Conservation (phyloP, 129 eudicot species). For the Calendula officinalis region DNA sequence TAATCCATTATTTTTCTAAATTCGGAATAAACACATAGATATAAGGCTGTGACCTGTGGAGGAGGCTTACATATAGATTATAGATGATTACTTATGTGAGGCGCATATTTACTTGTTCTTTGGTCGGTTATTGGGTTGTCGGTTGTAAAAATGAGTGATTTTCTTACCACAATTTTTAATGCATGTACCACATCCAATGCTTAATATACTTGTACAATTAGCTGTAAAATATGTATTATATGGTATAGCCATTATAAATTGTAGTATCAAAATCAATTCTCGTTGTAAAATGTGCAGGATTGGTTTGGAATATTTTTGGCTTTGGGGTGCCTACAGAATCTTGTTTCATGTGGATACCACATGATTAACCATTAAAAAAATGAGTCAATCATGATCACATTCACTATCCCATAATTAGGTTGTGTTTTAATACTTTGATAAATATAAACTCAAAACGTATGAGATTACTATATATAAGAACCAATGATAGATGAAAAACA, state of each 20-base stretch:
- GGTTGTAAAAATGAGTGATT: no score
- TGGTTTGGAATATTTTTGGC: constrained; percentile 22
- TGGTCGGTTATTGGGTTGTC: constrained; percentile 23
- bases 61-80: no score
- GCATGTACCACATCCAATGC: no score
- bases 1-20: no score
- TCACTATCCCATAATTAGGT: neutral
- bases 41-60: no score
- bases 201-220: no score
- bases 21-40: no score
- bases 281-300: constrained; percentile 13
- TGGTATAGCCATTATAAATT: no score
- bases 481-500: neutral
- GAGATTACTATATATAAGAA: neutral
- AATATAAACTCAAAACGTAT: neutral
- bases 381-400: constrained; percentile 18
- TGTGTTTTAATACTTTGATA: neutral
- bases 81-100: neutral
- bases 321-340: constrained; percentile 21
- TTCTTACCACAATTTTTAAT: no score
- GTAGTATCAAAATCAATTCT: no score
- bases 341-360: constrained; percentile 13
- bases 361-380: constrained; percentile 19
- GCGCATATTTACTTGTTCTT: constrained; percentile 10
- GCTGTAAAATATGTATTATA: no score